phyloP scores from a whole-genome alignment of 1,139 yeast genomes.

The Dujonia santamariae region DNA sequence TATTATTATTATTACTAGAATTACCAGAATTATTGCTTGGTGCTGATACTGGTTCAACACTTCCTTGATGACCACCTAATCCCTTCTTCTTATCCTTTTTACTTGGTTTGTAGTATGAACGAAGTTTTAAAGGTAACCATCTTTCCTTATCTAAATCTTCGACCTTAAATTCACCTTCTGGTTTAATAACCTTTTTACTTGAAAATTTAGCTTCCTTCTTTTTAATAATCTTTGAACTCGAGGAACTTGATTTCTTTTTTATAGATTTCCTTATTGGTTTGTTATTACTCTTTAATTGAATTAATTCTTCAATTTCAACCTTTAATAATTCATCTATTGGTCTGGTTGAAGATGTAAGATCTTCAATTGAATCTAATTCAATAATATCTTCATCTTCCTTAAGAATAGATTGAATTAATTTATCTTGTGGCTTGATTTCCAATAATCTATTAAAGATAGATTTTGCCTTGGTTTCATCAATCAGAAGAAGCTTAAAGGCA shows the following conservation, averaged over 20 bases:
- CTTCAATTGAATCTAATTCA: slow-evolving; percentile 9
- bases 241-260: slow-evolving; percentile 16
- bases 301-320: slow-evolving; percentile 32
- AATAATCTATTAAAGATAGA: slow-evolving; percentile 31
- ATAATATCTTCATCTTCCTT: slow-evolving; percentile 9
- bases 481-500: slow-evolving; percentile 43
- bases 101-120: slow-evolving; percentile 80
- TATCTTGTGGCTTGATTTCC: slow-evolving; percentile 25
- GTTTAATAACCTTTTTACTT: slow-evolving; percentile 31
- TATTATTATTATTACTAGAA: slow-evolving; percentile 35
- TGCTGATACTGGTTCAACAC: slow-evolving; percentile 39
- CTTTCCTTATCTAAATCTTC: slow-evolving; percentile 54
- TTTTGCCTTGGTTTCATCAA: slow-evolving; percentile 26
- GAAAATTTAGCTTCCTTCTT: slow-evolving; percentile 28
- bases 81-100: slow-evolving; percentile 55
- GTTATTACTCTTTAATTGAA: slow-evolving; percentile 8
- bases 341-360: slow-evolving; percentile 10
- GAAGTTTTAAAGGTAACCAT: slow-evolving; percentile 86
- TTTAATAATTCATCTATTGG: slow-evolving; percentile 22
- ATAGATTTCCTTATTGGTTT: slow-evolving; percentile 6
- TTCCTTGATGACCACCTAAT: slow-evolving; percentile 69
- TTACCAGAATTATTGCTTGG: slow-evolving; percentile 15
- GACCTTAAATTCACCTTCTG: slow-evolving; percentile 23
- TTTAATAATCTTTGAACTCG: background rate
- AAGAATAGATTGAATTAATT: slow-evolving; percentile 30